Evolutionary conservation across 2,329 filamentous ascomycete species (phyloP), one percentile per base, ranked within the genome.

Genomic region (Curvularia sp.): DNA sequence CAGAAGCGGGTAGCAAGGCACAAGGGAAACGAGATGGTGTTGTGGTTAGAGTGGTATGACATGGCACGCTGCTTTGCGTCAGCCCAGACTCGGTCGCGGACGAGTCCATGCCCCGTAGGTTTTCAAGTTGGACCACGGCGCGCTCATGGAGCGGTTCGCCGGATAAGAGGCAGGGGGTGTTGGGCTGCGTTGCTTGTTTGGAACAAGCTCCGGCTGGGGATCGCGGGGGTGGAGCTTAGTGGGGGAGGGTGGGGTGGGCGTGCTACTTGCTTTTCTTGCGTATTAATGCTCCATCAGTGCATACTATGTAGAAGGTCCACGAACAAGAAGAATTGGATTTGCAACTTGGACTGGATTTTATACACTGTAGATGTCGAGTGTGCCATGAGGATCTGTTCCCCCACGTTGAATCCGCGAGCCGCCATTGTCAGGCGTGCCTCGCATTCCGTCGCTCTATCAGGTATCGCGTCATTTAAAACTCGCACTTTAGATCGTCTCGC

Each of bases 121-220:
- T 52, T 25, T 25, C 23, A 12, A 43, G 39, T 15, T 19, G 49
- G 46, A 7, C 38, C 46, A 55, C 49, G 18, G 28, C n/a, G 10
- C 7, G 43, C 7, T 47, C n/a, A 25, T 30, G 28, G 27, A 21
- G 43, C 28, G 36, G 30, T 32, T 45, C 25, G 13, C 49, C 42
- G 47, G 43, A 48, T 53, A 39, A 39, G 36, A 45, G 54, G 52
- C 12, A n/a, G 41, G 41, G 41, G 41, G 3, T 25, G 41, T 21
- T 43, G 43, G 27, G 57, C 58, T 48, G 53, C 50, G 53, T 51
- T 54, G 61, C 64, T 66, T 66, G 43, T 66, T 63, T 45, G 21
- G 62, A 48, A 59, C 57, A 65, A 66, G 62, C 62, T 66, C 55
- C 53, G 28, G 32, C 25, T 41, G 57, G 54, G 47, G 42, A 13